Base-by-base conservation (phyloP, 495 filamentous ascomycete genomes). In the Achaetomiella virescens region DNA sequence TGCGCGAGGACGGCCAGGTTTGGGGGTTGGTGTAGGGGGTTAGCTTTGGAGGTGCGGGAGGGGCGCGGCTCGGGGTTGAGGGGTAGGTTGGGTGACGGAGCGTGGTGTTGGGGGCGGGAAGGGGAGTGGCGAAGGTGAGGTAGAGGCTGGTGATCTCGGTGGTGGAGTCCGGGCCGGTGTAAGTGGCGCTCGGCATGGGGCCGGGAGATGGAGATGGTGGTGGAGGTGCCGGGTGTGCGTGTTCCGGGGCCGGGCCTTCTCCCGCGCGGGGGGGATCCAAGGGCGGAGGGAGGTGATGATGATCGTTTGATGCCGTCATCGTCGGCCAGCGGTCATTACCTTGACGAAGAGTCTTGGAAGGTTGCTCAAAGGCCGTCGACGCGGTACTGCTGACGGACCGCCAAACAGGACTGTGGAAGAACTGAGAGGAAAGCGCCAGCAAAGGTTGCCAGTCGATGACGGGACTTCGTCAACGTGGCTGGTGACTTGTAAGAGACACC, bases 21-120 rank as follows among this genome's bases (percentile, higher is more conserved):
- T 89, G 86, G 0, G 91, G 91, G 24, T 86, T 84, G 1, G 72
- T 77, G 49, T 84, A 92, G 52, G 78, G 71, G 17, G 75, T 75
- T n/a, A 95, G 76, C 65, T 87, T 75, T 6, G 90, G 89, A 44
- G 75, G 69, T 21, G 80, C 78, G 79, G 74, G 11, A 79, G 63
- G n/a, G 38, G 55, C 20, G 20, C 7, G 29, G 48, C 31, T 37
- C 25, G 29, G 29, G 21, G 55, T 47, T 18, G 49, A 3, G 31
- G 18, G 62, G 7, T 15, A 7, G 58, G 4, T 35, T 66, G 58
- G 17, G 72, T 65, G 18, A 68, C 50, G 3, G 71, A 62, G 22
- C 78, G 44, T 74, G 14, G 67, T 66, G 40, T 76, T 75, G 6
- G 87, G 84, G 12, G 68, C 66, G 1, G 88, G 87, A 2, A 91